Conservation (phyloP, 164 flowering plant genomes). For the Cinnamomum micranthum region DNA sequence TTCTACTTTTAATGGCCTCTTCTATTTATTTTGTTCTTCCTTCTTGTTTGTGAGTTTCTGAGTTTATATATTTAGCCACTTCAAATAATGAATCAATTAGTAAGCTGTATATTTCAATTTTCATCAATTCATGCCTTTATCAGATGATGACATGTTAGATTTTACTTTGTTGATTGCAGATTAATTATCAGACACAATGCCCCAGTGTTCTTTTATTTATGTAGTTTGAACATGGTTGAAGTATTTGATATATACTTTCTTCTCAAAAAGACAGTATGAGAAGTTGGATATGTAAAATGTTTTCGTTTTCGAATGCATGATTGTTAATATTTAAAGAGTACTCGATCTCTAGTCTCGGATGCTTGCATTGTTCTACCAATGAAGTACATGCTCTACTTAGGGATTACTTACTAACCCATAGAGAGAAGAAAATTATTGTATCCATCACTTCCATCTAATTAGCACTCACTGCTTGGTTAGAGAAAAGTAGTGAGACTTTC, state of each 20-base stretch:
- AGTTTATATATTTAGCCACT: not conserved
- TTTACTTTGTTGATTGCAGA: not conserved
- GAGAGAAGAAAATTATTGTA: too few relatives aligned
- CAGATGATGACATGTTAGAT: not conserved
- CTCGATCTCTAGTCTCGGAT: not conserved
- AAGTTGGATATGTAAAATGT: too few relatives aligned
- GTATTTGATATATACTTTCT: not conserved
- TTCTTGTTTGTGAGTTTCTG: not conserved
- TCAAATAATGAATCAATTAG: not conserved
- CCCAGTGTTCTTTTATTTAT: not conserved
- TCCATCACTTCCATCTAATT: too few relatives aligned
- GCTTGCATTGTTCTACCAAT: too few relatives aligned
- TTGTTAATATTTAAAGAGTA: not conserved
- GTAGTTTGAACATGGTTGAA: not conserved
- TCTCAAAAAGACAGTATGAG: not conserved
- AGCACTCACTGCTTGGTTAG: too few relatives aligned
- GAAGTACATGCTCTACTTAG: too few relatives aligned
- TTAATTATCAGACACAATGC: not conserved
- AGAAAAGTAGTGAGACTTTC: too few relatives aligned
- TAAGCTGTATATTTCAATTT: constrained; percentile 2
- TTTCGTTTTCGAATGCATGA: not conserved
- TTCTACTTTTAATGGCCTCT: not conserved
- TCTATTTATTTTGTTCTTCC: not conserved
- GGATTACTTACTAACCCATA: too few relatives aligned
- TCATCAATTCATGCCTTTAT: not conserved